phyloP scores from a whole-genome alignment of 2,329 filamentous ascomycete genomes.

The Xylaria sp. region DNA sequence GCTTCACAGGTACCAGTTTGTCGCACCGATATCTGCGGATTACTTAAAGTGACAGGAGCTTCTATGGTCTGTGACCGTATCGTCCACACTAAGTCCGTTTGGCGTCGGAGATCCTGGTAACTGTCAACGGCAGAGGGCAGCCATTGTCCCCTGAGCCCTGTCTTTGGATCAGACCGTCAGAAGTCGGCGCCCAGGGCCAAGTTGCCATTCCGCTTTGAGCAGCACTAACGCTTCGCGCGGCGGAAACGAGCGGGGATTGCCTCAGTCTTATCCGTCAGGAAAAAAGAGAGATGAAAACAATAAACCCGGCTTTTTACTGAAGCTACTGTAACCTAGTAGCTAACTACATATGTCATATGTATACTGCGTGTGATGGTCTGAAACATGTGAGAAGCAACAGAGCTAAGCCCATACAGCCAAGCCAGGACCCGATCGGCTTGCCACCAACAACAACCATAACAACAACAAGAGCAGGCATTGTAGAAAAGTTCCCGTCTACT shows the following conservation, averaged over 20 bases:
- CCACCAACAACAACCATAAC: neutral
- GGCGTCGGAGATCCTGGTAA: neutral
- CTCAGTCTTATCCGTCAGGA: too few relatives aligned
- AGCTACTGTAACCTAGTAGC: too few relatives aligned
- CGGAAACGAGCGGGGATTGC: neutral
- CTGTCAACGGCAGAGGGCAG: neutral
- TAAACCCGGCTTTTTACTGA: too few relatives aligned
- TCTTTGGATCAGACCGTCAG: neutral
- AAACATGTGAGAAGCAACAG: neutral
- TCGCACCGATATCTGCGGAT: neutral
- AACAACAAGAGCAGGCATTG: too few relatives aligned
- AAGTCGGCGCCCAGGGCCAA: neutral
- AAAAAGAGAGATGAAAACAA: neutral
- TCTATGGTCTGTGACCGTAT: too few relatives aligned
- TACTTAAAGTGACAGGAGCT: neutral
- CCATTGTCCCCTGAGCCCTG: neutral
- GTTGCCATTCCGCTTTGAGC: slow-evolving; percentile 2
- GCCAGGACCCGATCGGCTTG: neutral
- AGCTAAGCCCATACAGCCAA: neutral
- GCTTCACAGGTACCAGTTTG: neutral
- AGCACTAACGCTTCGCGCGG: neutral
- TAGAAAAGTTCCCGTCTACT: too few relatives aligned
- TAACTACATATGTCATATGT: too few relatives aligned
- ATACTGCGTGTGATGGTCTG: neutral
- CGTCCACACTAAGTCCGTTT: neutral